These are phyloP conservation scores for Claviceps cyperi DNA, from an alignment of 2,329 filamentous ascomycete species.

Conservation along the genomic window DNA sequence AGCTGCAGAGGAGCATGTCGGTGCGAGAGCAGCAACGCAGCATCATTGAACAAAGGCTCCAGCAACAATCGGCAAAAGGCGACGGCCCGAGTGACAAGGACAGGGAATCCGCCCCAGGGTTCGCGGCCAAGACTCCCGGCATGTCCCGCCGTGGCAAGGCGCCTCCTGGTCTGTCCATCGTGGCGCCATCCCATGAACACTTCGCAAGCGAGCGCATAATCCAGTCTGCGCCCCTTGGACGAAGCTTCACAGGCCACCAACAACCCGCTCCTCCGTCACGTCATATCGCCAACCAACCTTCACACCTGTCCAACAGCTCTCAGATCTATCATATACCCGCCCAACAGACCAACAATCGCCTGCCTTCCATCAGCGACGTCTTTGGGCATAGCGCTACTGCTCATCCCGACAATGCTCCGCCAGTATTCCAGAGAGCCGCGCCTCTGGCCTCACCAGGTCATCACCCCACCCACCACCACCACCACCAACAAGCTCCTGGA, in stretches of 20 bases:
- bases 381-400: slow-evolving; percentile 67
- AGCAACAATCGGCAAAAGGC: slow-evolving; percentile 73
- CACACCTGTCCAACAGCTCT: slow-evolving; percentile 67
- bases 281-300: slow-evolving; percentile 68
- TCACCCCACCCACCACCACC: slow-evolving; percentile 29
- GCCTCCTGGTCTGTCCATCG: slow-evolving; percentile 82
- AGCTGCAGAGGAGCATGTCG: slow-evolving; percentile 83
- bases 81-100: slow-evolving; percentile 49
- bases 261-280: slow-evolving; percentile 62
- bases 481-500: slow-evolving; percentile 31
- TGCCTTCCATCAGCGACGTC: slow-evolving; percentile 89
- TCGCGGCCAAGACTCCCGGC: slow-evolving; percentile 56
- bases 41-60: slow-evolving; percentile 82
- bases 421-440: slow-evolving; percentile 43
- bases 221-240: slow-evolving; percentile 86
- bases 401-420: slow-evolving; percentile 38
- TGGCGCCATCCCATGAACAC: slow-evolving; percentile 81
- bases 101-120: slow-evolving; percentile 28
- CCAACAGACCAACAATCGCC: slow-evolving; percentile 75
- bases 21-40: slow-evolving; percentile 88
- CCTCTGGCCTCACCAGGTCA: slow-evolving; percentile 69
- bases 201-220: slow-evolving; percentile 93
- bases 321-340: slow-evolving; percentile 86
- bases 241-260: slow-evolving; percentile 87
- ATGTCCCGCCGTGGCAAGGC: slow-evolving; percentile 64